Percentiles rank a stretch among this genome's conserved stretches.
Evolutionary conservation across 2,329 filamentous ascomycete species (phyloP).

Genomic region (Verticillium albo-atrum): DNA sequence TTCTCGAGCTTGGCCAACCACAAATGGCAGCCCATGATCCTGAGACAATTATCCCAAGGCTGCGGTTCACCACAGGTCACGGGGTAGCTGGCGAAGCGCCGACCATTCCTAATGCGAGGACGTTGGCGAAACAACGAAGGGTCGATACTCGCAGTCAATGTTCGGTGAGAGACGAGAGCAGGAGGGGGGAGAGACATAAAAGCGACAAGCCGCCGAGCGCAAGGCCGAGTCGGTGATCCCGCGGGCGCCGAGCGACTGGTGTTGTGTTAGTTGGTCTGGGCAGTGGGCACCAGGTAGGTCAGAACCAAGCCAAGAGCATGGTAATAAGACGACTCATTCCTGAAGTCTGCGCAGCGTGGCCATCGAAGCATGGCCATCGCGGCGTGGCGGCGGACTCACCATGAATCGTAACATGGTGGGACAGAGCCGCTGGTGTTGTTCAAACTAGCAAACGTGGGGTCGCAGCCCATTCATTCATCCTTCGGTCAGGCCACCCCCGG

Average conservation of each 20-base stretch:
- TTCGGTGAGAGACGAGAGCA: background rate
- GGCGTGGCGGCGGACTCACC: too few relatives aligned
- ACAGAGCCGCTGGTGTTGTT: too few relatives aligned
- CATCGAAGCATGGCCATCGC: background rate
- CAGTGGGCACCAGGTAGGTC: too few relatives aligned
- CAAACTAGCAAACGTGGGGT: too few relatives aligned
- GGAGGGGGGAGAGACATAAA: background rate
- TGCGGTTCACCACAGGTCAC: background rate
- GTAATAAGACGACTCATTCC: background rate
- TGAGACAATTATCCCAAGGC: too few relatives aligned
- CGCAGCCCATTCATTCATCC: too few relatives aligned
- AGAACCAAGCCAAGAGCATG: background rate
- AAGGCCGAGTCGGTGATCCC: background rate
- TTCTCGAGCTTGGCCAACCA: too few relatives aligned
- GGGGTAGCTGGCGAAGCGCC: background rate
- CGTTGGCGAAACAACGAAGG: background rate
- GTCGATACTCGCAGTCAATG: background rate
- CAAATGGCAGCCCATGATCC: too few relatives aligned
- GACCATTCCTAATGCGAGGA: background rate
- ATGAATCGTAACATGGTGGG: too few relatives aligned
- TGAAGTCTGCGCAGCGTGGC: background rate
- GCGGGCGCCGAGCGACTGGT: background rate
- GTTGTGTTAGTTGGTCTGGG: background rate
- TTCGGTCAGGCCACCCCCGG: too few relatives aligned
- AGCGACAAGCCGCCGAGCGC: background rate